These are phyloP conservation scores for Myrica gale DNA, from an alignment of 306 rosid species.

Conservation along the genomic window DNA sequence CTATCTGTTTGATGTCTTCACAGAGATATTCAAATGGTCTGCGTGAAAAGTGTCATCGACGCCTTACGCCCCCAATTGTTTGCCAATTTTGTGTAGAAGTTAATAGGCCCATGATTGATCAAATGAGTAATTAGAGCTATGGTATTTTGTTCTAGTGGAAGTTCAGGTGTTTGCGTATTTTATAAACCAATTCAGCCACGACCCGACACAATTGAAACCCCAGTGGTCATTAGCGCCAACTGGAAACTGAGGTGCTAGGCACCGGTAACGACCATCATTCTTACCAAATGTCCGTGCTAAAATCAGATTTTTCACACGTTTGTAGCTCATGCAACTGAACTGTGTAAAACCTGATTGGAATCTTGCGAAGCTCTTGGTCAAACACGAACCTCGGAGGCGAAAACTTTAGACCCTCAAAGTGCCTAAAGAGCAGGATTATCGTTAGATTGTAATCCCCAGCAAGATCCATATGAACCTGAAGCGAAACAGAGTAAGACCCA, in stretches of 20 bases:
- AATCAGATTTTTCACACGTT: constrained; percentile 60
- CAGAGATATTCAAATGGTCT: too few relatives aligned
- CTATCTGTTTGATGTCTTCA: too few relatives aligned
- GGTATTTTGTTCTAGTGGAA: too few relatives aligned
- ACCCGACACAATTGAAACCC: too few relatives aligned
- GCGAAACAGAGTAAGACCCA: constrained; percentile 68
- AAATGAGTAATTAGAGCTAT: too few relatives aligned
- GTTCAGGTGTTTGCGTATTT: too few relatives aligned
- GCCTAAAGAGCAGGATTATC: constrained; percentile 64
- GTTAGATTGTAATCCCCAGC: constrained; percentile 61
- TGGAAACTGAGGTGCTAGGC: constrained; percentile 56
- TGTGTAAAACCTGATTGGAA: constrained; percentile 51
- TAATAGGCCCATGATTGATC: too few relatives aligned
- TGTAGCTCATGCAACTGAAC: constrained; percentile 50
- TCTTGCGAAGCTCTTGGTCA: constrained; percentile 48
- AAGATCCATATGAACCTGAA: constrained; percentile 83
- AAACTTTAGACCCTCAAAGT: constrained; percentile 70
- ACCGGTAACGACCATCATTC: constrained; percentile 80
- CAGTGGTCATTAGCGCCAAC: too few relatives aligned
- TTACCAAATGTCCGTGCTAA: constrained; percentile 58
- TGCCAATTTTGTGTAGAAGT: too few relatives aligned
- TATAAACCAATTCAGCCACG: too few relatives aligned
- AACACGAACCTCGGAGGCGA: constrained; percentile 59
- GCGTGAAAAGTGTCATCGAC: too few relatives aligned
- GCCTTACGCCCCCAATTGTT: too few relatives aligned